Evolutionary conservation across 1,139 yeast species (phyloP), one percentile per base, ranked within the genome.

Genomic region (Candida dubliniensis): DNA sequence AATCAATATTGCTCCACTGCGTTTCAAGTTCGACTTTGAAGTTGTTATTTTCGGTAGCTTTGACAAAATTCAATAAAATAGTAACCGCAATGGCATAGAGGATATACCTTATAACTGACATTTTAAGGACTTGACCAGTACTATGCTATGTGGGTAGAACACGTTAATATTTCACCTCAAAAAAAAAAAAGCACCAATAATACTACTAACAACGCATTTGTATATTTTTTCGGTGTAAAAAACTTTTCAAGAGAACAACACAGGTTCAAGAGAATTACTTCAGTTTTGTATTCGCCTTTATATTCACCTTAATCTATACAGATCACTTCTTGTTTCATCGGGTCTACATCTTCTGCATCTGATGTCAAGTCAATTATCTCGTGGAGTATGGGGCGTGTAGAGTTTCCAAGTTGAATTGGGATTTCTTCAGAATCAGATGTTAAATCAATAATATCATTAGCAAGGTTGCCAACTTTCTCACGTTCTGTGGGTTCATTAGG

Each of bases 351-450:
- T 6, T 33, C 33, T 7, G 39, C 40, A 11, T 42, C 47, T 10
- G 13, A 15, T 8, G 47, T 61, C 24, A 63, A 48, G 41, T 64
- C 67, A 13, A 64, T 50, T 3, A 64, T 55, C n/a, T 59, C 61
- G 34, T 47, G 47, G 13, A 29, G 34, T n/a, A 10, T 15, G 23
- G 5, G 23, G 23, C 23, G 23, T 18, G 3, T 18, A 3, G 23
- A 5, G 23, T 18, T 18, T 4, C 5, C 23, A 18, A 5, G 23
- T 18, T 18, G 23, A 18, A 18, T 18, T 18, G 23, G 23, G 5
- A 5, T 18, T 13, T 30, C 26, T 12, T 38, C 38, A 11, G 30
- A 8, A 14, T 38, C 41, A 2, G 36, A 31, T 7, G 41, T 38
- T 25, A 38, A 38, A 32, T 38, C 41, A 14, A 38, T 38, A 25